Percentiles rank a stretch among this genome's conserved stretches.
Conservation (phyloP, 2,329 filamentous ascomycete genomes). For the Tetracladium maxilliforme region DNA sequence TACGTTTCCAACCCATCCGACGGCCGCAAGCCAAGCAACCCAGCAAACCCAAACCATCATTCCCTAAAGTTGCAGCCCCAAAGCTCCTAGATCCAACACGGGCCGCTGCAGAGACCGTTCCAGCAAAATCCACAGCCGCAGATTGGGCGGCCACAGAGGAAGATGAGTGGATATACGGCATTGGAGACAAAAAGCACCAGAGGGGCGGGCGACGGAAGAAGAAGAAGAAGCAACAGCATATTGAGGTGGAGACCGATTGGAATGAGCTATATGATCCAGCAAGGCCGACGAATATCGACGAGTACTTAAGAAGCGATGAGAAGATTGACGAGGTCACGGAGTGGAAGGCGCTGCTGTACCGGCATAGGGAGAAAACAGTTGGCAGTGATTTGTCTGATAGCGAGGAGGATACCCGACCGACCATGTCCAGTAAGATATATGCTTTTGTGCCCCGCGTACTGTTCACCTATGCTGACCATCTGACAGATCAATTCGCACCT, state of each 20-base stretch:
- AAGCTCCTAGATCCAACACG: constrained; percentile 9
- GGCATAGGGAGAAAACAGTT: constrained; percentile 38
- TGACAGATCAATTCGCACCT: constrained; percentile 42
- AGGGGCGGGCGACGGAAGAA: constrained; percentile 62
- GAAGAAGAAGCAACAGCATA: constrained; percentile 52
- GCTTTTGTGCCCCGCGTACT: not conserved
- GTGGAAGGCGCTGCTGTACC: constrained; percentile 74
- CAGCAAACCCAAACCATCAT: constrained; percentile 46
- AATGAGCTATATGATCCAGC: constrained; percentile 82
- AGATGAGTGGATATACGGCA: constrained; percentile 63
- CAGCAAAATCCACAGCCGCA: constrained; percentile 54
- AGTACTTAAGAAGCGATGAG: constrained; percentile 75
- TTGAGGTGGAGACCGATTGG: constrained; percentile 60
- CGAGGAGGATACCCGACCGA: constrained; percentile 23
- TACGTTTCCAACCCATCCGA: constrained; percentile 79
- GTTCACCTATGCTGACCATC: constrained; percentile 5
- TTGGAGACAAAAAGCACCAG: constrained; percentile 46
- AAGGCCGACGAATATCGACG: constrained; percentile 69
- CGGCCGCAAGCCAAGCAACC: constrained; percentile 51
- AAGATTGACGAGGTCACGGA: constrained; percentile 65
- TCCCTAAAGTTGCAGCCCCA: constrained; percentile 28
- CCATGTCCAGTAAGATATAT: constrained; percentile 25
- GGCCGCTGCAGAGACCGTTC: constrained; percentile 19
- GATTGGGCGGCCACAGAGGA: constrained; percentile 68
- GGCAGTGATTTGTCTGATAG: constrained; percentile 29